Conservation (phyloP, 495 filamentous ascomycete species). For the Lophiotrema nucula region DNA sequence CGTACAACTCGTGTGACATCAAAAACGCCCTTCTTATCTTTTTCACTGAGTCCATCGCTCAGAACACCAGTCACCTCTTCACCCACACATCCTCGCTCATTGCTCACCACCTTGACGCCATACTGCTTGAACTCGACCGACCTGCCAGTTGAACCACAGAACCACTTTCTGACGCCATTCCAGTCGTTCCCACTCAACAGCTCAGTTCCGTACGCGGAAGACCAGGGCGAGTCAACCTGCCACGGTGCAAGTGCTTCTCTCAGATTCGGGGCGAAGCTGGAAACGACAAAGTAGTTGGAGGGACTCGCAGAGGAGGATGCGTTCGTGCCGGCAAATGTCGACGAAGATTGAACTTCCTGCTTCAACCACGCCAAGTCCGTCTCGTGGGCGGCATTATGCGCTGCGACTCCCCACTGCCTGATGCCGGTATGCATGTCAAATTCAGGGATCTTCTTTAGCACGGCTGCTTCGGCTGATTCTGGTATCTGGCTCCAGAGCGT, state of each 20-base stretch:
- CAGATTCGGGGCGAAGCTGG: slow-evolving; percentile 55
- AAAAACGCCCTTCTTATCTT: slow-evolving; percentile 15
- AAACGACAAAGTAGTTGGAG: slow-evolving; percentile 49
- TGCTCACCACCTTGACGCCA: slow-evolving; percentile 49
- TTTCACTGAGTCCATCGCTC: slow-evolving; percentile 7
- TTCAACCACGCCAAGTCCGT: slow-evolving; percentile 50
- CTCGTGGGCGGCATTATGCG: slow-evolving; percentile 53
- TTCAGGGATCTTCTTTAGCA: slow-evolving; percentile 48
- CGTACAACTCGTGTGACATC: slow-evolving; percentile 15
- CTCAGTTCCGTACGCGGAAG: slow-evolving; percentile 54
- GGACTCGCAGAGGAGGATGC: slow-evolving; percentile 31
- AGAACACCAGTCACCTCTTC: slow-evolving; percentile 4
- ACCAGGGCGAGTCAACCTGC: slow-evolving; percentile 46
- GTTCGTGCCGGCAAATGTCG: slow-evolving; percentile 8
- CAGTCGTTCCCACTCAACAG: slow-evolving; percentile 38
- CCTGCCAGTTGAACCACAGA: slow-evolving; percentile 57
- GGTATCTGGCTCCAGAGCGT: slow-evolving; percentile 57
- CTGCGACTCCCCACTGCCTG: slow-evolving; percentile 45
- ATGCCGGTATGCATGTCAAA: slow-evolving; percentile 48
- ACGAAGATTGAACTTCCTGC: slow-evolving; percentile 35
- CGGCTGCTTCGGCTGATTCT: slow-evolving; percentile 38
- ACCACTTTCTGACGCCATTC: slow-evolving; percentile 46
- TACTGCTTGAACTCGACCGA: slow-evolving; percentile 44
- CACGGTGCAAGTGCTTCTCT: slow-evolving; percentile 46
- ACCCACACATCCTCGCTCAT: slow-evolving; percentile 54